Evolutionary conservation across 2,329 filamentous ascomycete species (phyloP).

Genomic region (Colletotrichum euphorbiae): DNA sequence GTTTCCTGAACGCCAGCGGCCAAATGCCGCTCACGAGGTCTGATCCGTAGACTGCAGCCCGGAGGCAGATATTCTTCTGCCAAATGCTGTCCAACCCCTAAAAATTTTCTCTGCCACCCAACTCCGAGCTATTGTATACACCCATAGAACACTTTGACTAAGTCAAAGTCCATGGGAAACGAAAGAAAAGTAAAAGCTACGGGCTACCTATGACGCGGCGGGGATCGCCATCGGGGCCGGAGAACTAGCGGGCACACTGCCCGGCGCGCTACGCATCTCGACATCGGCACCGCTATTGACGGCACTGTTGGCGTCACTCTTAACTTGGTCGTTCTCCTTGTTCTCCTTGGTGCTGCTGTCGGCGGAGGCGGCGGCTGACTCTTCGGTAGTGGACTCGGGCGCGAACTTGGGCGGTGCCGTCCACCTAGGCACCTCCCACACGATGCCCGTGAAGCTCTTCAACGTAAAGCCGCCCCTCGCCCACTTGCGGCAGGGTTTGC

Average conservation of each 20-base stretch:
- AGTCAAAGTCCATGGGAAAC: background rate
- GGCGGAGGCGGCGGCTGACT: slow-evolving; percentile 59
- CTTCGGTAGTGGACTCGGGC: slow-evolving; percentile 59
- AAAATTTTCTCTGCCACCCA: slow-evolving; percentile 8
- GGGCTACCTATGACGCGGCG: slow-evolving; percentile 52
- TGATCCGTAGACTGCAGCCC: slow-evolving; percentile 6
- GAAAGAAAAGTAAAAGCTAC: background rate
- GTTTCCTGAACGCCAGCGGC: slow-evolving; percentile 34
- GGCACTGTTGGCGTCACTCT: slow-evolving; percentile 60
- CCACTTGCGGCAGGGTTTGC: slow-evolving; percentile 94
- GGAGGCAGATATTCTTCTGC: slow-evolving; percentile 1
- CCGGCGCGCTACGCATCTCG: slow-evolving; percentile 63
- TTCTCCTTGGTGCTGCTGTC: slow-evolving; percentile 73
- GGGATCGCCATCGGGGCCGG: slow-evolving; percentile 62
- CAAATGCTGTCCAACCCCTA: slow-evolving; percentile 14
- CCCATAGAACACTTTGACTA: background rate
- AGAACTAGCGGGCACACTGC: slow-evolving; percentile 64
- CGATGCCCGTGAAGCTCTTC: slow-evolving; percentile 91
- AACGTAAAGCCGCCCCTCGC: slow-evolving; percentile 82
- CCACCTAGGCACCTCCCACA: slow-evolving; percentile 88
- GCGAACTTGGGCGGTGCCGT: slow-evolving; percentile 73
- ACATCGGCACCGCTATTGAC: slow-evolving; percentile 54
- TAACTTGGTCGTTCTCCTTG: slow-evolving; percentile 67
- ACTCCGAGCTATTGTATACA: slow-evolving; percentile 38
- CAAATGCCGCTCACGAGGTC: slow-evolving; percentile 17